Evolutionary conservation across 768 basidiomycete genomes (phyloP).

Genomic region (Mycena capillaripes): DNA sequence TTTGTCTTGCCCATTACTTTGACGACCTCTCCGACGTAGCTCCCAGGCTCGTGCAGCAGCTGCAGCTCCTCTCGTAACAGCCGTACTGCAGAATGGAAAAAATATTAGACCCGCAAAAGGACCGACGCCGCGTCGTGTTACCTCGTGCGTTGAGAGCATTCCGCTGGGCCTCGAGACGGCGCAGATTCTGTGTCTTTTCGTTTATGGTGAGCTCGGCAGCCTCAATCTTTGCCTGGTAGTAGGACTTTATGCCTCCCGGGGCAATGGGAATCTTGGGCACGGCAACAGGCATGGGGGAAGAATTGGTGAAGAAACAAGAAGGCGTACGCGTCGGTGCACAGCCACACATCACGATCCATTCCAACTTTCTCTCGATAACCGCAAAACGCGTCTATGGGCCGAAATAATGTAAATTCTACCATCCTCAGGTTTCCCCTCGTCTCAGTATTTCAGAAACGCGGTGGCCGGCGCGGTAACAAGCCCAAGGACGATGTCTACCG

Average conservation of each 20-base stretch:
- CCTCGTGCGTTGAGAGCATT: slow-evolving; percentile 98
- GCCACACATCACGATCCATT: too few relatives aligned
- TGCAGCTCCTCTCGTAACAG: slow-evolving; percentile 93
- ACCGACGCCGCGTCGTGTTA: slow-evolving; percentile 44
- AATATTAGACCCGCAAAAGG: background rate
- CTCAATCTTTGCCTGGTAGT: slow-evolving; percentile 97
- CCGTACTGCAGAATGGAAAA: slow-evolving; percentile 71
- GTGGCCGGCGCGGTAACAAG: slow-evolving; percentile 22
- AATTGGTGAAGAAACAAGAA: too few relatives aligned
- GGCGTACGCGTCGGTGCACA: slow-evolving; percentile 47
- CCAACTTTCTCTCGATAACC: background rate
- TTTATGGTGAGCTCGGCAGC: slow-evolving; percentile 93
- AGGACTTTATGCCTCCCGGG: slow-evolving; percentile 84
- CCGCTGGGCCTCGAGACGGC: slow-evolving; percentile 95
- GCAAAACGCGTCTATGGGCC: slow-evolving; percentile 23
- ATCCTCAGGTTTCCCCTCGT: background rate
- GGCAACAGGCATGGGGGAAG: slow-evolving; percentile 51
- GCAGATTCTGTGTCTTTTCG: slow-evolving; percentile 95
- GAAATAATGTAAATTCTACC: slow-evolving; percentile 30
- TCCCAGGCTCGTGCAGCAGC: slow-evolving; percentile 93
- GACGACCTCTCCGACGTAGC: slow-evolving; percentile 97
- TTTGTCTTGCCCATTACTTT: slow-evolving; percentile 99
- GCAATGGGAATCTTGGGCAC: slow-evolving; percentile 54
- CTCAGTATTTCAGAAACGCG: slow-evolving; percentile 30
- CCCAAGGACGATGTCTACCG: slow-evolving; percentile 52